Evolutionary conservation across 176 grass and related monocot species (phyloP).

Genomic region (Eragrostis nindensis): DNA sequence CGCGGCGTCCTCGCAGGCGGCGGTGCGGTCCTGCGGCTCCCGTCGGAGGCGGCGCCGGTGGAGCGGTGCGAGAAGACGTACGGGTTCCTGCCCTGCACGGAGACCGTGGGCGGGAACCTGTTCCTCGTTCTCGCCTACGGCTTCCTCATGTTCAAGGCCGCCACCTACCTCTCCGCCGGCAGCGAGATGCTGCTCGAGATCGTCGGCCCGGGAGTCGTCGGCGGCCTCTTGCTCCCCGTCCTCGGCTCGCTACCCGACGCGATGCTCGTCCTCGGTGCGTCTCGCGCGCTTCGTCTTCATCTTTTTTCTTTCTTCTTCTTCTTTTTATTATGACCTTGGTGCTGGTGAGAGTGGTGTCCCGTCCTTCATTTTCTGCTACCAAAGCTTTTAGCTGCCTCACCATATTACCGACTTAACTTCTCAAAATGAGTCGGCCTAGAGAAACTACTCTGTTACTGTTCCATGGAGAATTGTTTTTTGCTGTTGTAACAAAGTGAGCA

Average conservation of each 20-base stretch:
- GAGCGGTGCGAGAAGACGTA: constrained; percentile 78
- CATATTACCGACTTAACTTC: too few relatives aligned
- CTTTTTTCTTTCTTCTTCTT: neutral
- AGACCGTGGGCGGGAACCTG: constrained; percentile 64
- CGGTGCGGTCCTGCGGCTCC: constrained; percentile 33
- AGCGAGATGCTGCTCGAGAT: constrained; percentile 91
- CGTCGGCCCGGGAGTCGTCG: constrained; percentile 89
- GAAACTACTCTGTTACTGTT: too few relatives aligned
- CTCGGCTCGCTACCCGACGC: constrained; percentile 87
- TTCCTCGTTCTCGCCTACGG: constrained; percentile 79
- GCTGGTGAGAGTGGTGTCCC: neutral
- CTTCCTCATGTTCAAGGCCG: constrained; percentile 90
- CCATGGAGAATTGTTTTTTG: too few relatives aligned
- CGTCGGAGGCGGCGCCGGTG: neutral
- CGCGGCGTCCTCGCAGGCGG: neutral
- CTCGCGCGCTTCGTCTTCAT: neutral
- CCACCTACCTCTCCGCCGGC: constrained; percentile 83
- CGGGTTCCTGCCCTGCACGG: constrained; percentile 84
- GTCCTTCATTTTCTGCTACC: neutral
- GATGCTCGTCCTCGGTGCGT: constrained; percentile 76
- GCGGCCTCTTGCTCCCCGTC: constrained; percentile 87
- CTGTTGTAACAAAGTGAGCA: too few relatives aligned
- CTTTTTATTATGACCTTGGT: neutral
- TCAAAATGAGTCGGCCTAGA: too few relatives aligned
- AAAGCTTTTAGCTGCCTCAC: too few relatives aligned